Evolutionary conservation across 1,139 yeast genomes (phyloP).

Genomic region (Pichia kudriavzevii): DNA sequence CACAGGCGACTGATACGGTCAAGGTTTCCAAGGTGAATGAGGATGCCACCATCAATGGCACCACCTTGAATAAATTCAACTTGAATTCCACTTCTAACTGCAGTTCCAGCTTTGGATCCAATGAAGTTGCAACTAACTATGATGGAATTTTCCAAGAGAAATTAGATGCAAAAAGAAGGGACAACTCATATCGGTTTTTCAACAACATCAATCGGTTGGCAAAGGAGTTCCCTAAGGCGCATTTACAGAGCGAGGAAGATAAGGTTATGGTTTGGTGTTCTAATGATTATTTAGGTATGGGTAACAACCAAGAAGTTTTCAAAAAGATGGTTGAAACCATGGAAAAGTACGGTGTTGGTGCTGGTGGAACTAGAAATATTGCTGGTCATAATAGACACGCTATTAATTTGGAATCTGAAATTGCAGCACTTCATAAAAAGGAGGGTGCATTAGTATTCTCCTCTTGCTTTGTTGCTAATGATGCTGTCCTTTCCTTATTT

Average conservation of each 20-base stretch:
- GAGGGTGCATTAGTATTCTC: slow-evolving; percentile 93
- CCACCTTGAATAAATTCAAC: too few relatives aligned
- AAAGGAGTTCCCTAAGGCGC: slow-evolving; percentile 88
- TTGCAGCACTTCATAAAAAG: slow-evolving; percentile 88
- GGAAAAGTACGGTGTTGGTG: slow-evolving; percentile 93
- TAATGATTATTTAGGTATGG: slow-evolving; percentile 94
- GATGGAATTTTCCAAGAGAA: slow-evolving; percentile 24
- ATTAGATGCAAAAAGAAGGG: slow-evolving; percentile 65
- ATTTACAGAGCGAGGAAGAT: slow-evolving; percentile 62
- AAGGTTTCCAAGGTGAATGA: slow-evolving; percentile 24
- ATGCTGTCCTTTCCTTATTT: slow-evolving; percentile 84
- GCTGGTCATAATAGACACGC: slow-evolving; percentile 96
- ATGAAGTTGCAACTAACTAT: slow-evolving; percentile 24
- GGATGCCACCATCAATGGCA: slow-evolving; percentile 31
- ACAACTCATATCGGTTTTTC: slow-evolving; percentile 90
- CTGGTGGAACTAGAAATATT: slow-evolving; percentile 98
- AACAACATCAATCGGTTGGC: slow-evolving; percentile 96
- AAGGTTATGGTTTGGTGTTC: slow-evolving; percentile 98
- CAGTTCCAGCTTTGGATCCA: slow-evolving; percentile 17
- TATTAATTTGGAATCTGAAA: slow-evolving; percentile 71
- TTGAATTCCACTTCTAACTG: slow-evolving; percentile 30
- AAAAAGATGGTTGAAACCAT: slow-evolving; percentile 72
- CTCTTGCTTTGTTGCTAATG: slow-evolving; percentile 95
- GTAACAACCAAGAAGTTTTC: slow-evolving; percentile 66
- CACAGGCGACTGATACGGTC: slow-evolving; percentile 37